Percentiles rank a stretch among this genome's conserved stretches.
phyloP scores from a whole-genome alignment of 768 basidiomycete species.

The Macrolepiota fuliginosa region DNA sequence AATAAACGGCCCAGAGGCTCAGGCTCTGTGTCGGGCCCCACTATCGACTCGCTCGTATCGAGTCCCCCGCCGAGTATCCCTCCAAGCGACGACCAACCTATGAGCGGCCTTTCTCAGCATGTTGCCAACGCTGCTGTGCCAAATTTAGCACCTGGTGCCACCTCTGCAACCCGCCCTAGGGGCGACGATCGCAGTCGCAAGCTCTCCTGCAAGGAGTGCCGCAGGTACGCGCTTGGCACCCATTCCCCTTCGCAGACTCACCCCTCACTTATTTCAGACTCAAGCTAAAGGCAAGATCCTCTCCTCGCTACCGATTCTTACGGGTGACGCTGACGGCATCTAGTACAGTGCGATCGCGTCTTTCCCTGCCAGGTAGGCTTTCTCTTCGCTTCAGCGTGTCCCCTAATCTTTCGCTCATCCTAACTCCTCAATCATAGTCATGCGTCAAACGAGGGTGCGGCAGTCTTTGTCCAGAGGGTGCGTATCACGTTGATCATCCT shows the following conservation, averaged over 20 bases:
- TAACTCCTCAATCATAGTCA: conserved; percentile 34
- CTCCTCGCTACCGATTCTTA: not conserved
- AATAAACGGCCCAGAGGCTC: conserved; percentile 4
- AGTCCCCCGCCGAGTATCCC: not conserved
- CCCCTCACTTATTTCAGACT: conserved; percentile 27
- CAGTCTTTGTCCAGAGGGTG: conserved; percentile 60
- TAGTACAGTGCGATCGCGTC: conserved; percentile 55
- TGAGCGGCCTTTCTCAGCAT: conserved; percentile 2
- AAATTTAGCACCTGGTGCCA: conserved; percentile 9
- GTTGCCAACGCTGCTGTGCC: conserved; percentile 2
- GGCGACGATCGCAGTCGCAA: conserved; percentile 43
- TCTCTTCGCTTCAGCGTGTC: not conserved
- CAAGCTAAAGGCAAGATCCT: conserved; percentile 43
- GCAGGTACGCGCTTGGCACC: conserved; percentile 31
- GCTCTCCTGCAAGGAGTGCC: conserved; percentile 51
- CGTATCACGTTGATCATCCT: conserved; percentile 9
- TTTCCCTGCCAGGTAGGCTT: conserved; percentile 55
- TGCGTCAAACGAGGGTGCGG: conserved; percentile 67
- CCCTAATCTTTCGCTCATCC: conserved; percentile 11
- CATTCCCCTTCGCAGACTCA: conserved; percentile 1
- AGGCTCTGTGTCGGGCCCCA: not conserved
- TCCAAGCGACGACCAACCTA: conserved; percentile 1
- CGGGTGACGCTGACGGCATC: conserved; percentile 3
- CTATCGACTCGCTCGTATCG: not conserved
- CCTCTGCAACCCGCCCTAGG: conserved; percentile 17